A percentile compares a stretch with the other conserved stretches of the same genome.
phyloP scores from a whole-genome alignment of 2,329 filamentous ascomycete genomes.

The Cytospora piceae region DNA sequence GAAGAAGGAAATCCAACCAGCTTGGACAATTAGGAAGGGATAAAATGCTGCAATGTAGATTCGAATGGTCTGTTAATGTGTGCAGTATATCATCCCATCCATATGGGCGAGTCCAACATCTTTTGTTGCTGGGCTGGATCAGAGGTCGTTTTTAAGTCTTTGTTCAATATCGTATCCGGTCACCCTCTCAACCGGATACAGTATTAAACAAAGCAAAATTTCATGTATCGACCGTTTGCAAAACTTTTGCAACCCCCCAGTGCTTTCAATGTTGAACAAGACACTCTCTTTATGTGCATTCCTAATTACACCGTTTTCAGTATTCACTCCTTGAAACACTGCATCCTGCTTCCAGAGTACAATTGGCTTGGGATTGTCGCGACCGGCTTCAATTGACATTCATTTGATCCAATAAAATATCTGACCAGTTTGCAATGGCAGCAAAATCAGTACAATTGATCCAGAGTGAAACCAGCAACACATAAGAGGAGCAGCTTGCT shows the following conservation, averaged over 20 bases:
- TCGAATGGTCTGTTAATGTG: not conserved
- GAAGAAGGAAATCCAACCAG: too few species aligned
- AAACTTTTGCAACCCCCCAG: not conserved
- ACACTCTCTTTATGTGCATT: not conserved
- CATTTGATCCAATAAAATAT: too few species aligned
- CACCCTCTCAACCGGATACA: not conserved
- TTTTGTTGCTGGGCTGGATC: not conserved
- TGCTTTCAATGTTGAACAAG: not conserved
- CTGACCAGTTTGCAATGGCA: too few species aligned
- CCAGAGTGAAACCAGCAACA: too few species aligned
- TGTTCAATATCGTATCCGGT: too few species aligned
- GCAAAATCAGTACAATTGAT: too few species aligned
- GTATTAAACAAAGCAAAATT: not conserved
- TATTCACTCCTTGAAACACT: not conserved
- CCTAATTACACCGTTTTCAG: not conserved
- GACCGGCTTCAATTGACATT: too few species aligned
- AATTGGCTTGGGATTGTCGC: too few species aligned
- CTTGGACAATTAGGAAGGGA: too few species aligned
- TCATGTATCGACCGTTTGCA: not conserved
- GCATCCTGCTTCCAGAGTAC: not conserved
- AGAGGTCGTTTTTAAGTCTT: not conserved
- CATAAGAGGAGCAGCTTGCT: too few species aligned
- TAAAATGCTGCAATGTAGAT: too few species aligned
- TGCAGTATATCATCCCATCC: not conserved
- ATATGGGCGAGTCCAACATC: not conserved